Evolutionary conservation across 495 filamentous ascomycete species (phyloP).

Genomic region (Tuber melanosporum): DNA sequence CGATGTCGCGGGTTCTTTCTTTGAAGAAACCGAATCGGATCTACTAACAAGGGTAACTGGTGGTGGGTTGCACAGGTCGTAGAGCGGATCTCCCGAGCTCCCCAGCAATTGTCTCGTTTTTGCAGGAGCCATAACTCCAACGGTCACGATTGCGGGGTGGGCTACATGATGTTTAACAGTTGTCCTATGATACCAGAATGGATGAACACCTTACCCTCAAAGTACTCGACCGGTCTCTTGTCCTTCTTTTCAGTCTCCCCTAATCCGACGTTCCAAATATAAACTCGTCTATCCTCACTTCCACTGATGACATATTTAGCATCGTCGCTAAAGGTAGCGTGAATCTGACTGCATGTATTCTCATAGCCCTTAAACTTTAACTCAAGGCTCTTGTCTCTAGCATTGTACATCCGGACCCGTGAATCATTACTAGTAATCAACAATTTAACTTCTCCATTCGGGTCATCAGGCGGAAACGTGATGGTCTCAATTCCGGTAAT

Average conservation of each 20-base stretch:
- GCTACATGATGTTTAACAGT: slow-evolving; percentile 45
- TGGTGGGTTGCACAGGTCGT: slow-evolving; percentile 92
- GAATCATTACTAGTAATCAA: slow-evolving; percentile 95
- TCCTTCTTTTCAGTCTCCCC: slow-evolving; percentile 59
- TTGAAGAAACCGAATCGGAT: slow-evolving; percentile 52
- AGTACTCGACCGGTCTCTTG: slow-evolving; percentile 73
- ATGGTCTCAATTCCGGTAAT: slow-evolving; percentile 90
- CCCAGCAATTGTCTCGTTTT: slow-evolving; percentile 70
- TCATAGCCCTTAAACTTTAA: slow-evolving; percentile 89
- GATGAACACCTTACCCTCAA: slow-evolving; percentile 51
- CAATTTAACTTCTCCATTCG: slow-evolving; percentile 71
- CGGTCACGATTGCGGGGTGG: slow-evolving; percentile 80
- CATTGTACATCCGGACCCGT: slow-evolving; percentile 81
- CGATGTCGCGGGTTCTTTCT: slow-evolving; percentile 28
- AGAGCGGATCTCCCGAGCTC: slow-evolving; percentile 81
- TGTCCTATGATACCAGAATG: slow-evolving; percentile 7
- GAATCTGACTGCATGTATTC: slow-evolving; percentile 87
- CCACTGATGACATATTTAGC: slow-evolving; percentile 84
- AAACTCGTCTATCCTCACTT: slow-evolving; percentile 81
- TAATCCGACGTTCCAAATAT: slow-evolving; percentile 71
- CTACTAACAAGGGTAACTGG: slow-evolving; percentile 75
- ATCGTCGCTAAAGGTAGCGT: slow-evolving; percentile 82
- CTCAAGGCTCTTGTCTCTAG: slow-evolving; percentile 74
- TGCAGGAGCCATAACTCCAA: slow-evolving; percentile 74
- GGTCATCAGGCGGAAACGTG: slow-evolving; percentile 53